Percentiles rank a stretch among this genome's conserved stretches.
Evolutionary conservation across 768 basidiomycete genomes (phyloP).

Genomic region (Serendipita sp.): DNA sequence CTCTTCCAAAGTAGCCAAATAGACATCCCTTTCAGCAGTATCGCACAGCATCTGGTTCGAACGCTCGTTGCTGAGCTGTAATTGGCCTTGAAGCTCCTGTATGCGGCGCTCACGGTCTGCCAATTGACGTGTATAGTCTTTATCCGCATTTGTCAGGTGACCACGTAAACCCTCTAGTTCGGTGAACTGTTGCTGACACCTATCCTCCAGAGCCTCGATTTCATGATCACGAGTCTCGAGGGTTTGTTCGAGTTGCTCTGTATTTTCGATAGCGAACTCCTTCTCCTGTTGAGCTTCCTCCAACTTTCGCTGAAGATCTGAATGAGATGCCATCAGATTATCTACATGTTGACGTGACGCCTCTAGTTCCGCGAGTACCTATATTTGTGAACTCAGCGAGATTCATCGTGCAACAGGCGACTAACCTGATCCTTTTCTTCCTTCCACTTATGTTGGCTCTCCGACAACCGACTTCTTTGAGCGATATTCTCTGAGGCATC

Average conservation of each 20-base stretch:
- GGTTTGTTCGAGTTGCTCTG: conserved; percentile 39
- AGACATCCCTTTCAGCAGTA: conserved; percentile 41
- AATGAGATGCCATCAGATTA: conserved; percentile 30
- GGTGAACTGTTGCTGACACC: not conserved
- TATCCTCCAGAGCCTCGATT: conserved; percentile 3
- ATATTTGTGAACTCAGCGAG: not conserved
- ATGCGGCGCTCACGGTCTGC: conserved; percentile 32
- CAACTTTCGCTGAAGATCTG: conserved; percentile 40
- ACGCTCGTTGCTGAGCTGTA: conserved; percentile 40
- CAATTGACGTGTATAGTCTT: conserved; percentile 16
- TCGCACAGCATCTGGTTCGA: conserved; percentile 25
- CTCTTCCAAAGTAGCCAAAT: conserved; percentile 33
- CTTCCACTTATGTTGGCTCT: conserved; percentile 37
- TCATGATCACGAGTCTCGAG: conserved; percentile 43
- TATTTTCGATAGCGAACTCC: conserved; percentile 37
- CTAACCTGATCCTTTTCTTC: conserved; percentile 40
- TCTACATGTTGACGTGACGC: conserved; percentile 37
- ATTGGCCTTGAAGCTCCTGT: conserved; percentile 35
- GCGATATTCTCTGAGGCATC: conserved; percentile 42
- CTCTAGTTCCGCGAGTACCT: conserved; percentile 43
- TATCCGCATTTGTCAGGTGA: not conserved
- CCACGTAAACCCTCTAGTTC: not conserved
- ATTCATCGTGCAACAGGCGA: conserved; percentile 3
- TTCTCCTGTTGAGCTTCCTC: conserved; percentile 38
- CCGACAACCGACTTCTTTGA: conserved; percentile 38